Percentiles rank a stretch among this genome's conserved stretches.
Conservation (phyloP, 2,329 filamentous ascomycete species). For the Graphilbum fragrans region DNA sequence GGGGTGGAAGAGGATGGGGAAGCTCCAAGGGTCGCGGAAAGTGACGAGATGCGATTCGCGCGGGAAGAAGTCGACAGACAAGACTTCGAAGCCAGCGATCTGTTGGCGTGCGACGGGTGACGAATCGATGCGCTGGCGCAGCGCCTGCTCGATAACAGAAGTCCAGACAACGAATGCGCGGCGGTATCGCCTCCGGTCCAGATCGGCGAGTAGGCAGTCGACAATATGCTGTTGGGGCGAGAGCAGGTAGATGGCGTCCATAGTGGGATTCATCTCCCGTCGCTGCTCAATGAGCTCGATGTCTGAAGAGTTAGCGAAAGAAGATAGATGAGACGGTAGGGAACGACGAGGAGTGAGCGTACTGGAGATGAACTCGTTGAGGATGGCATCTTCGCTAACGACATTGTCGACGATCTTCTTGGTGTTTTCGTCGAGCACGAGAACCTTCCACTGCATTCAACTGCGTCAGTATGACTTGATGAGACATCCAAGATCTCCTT, state of each 20-base stretch:
- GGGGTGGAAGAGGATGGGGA: slow-evolving; percentile 84
- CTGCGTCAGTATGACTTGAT: no score
- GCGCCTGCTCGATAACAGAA: slow-evolving; percentile 53
- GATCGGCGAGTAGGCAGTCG: slow-evolving; percentile 86
- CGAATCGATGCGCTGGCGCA: slow-evolving; percentile 63
- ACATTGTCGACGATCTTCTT: slow-evolving; percentile 83
- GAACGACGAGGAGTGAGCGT: slow-evolving; percentile 20
- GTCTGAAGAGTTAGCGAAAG: slow-evolving; percentile 39
- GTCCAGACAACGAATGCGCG: slow-evolving; percentile 80
- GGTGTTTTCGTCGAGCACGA: slow-evolving; percentile 76
- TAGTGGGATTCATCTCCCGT: slow-evolving; percentile 70
- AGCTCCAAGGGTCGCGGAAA: slow-evolving; percentile 92
- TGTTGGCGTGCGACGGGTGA: slow-evolving; percentile 57
- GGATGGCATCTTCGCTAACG: slow-evolving; percentile 89
- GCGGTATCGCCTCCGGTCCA: slow-evolving; percentile 73
- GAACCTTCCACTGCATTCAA: slow-evolving; percentile 73
- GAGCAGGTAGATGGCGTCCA: slow-evolving; percentile 91
- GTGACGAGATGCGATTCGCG: slow-evolving; percentile 85
- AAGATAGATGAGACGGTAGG: background rate
- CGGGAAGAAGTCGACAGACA: slow-evolving; percentile 82
- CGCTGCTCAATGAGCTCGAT: slow-evolving; percentile 89
- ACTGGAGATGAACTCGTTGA: slow-evolving; percentile 96
- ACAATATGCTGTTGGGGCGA: slow-evolving; percentile 79
- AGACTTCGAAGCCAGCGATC: slow-evolving; percentile 67
- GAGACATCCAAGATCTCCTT: no score